These are phyloP conservation scores for Nakazawaea holstii DNA, from an alignment of 805 yeast genomes.

Conservation along the genomic window DNA sequence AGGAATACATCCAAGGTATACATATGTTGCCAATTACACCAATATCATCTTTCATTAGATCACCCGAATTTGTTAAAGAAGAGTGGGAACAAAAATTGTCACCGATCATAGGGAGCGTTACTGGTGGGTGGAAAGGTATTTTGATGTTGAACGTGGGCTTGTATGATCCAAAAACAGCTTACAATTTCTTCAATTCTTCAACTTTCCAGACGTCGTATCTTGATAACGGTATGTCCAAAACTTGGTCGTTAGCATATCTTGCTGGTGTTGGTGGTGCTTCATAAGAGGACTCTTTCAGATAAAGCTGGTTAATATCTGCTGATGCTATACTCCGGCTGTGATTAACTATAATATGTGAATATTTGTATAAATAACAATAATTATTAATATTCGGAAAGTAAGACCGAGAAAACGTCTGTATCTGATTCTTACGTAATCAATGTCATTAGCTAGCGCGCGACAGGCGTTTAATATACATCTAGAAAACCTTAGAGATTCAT, in stretches of 20 bases:
- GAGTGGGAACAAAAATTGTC: conserved; percentile 33
- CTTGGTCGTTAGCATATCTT: conserved; percentile 57
- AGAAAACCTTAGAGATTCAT: too few species aligned
- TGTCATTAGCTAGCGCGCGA: too few species aligned
- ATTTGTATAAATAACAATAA: too few species aligned
- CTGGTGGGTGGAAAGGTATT: conserved; percentile 65
- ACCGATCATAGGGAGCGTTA: conserved; percentile 32
- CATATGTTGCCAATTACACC: conserved; percentile 76
- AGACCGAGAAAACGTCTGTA: too few species aligned
- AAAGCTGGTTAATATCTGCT: too few species aligned
- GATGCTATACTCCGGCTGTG: too few species aligned
- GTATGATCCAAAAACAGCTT: conserved; percentile 34
- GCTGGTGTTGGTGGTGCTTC: conserved; percentile 38
- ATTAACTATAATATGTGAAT: too few species aligned
- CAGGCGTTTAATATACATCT: too few species aligned
- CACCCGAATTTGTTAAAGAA: conserved; percentile 40
- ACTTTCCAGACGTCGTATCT: conserved; percentile 32
- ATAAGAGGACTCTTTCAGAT: not conserved
- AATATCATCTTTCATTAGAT: conserved; percentile 49
- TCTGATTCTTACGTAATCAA: too few species aligned
- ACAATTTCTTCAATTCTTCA: conserved; percentile 33
- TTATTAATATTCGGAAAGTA: too few species aligned
- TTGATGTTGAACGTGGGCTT: conserved; percentile 39
- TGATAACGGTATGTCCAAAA: conserved; percentile 58
- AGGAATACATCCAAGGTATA: conserved; percentile 69